Base-by-base conservation (phyloP, 345 rosid genomes). In the Anastatica hierochuntica region DNA sequence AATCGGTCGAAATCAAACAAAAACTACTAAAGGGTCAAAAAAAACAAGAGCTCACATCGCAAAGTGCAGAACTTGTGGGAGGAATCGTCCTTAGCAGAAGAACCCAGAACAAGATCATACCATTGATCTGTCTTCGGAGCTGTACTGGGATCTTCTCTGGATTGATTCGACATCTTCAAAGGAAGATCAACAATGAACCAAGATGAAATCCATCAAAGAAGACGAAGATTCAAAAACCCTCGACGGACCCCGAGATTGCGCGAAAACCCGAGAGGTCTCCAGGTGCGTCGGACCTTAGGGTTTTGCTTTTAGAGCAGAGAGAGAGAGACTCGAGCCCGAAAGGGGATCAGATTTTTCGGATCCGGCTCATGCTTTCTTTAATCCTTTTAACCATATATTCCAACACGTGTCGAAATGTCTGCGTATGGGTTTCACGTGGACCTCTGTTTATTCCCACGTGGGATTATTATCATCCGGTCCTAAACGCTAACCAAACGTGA, bases 111-210 rank as follows among this genome's bases (percentile, higher is more conserved):
- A 0, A 88, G 74, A 64, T 81, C 74, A 78, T 85, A 89, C 95
- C 82, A 89, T 24, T 78, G 87, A 77, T 83, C 83, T 49, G 95
- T 49, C 59, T 68, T 80, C 8, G 89, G 92, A 8, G 81, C 97
- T 1, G 75, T 67, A 14, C 64, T 66, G 4, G 95, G 87, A 58
- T 85, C 82, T 31, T 79, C 89, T 58, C 50, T 72, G 48, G 76
- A 52, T 68, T 74, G 75, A 63, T 73, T 78, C 42, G 83, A 82
- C 95, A 83, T 85, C 43, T 47, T 39, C 24, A 20, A 4, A 57
- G n/a, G 47, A 41, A 8, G 46, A 65, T 47, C 16, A 34, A 39
- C 42, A 46, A 63, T 35, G 26, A 35, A 36, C 50, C 48, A 43
- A 57, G 64, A 27, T 15, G 52, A 43, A n/a, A 18, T 57, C 59